These are phyloP conservation scores for Litsea cubeba DNA, from an alignment of 164 flowering plant genomes.

Conservation along the genomic window DNA sequence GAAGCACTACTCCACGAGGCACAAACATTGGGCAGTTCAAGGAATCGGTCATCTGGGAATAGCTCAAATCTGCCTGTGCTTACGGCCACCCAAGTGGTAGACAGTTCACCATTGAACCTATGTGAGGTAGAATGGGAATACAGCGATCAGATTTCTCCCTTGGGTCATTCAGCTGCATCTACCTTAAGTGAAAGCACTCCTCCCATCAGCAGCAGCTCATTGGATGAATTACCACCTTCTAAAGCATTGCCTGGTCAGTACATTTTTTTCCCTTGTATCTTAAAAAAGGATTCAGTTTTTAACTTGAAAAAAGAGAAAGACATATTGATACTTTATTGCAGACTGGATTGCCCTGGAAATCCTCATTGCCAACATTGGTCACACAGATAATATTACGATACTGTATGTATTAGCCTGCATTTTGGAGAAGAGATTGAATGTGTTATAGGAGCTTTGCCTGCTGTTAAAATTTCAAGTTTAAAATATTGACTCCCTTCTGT, in stretches of 20 bases:
- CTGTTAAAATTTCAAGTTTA: not conserved
- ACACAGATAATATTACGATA: too few species aligned
- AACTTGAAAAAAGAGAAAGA: not conserved
- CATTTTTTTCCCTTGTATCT: not conserved
- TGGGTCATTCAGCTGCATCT: constrained; percentile 58
- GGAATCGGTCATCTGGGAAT: constrained; percentile 45
- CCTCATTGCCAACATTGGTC: too few species aligned
- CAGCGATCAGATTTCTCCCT: constrained; percentile 56
- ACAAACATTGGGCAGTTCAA: constrained; percentile 30
- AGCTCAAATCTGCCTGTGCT: constrained; percentile 37
- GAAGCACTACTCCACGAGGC: constrained; percentile 63
- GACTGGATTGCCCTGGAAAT: too few species aligned
- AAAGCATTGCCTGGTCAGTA: constrained; percentile 21
- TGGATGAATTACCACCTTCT: constrained; percentile 35
- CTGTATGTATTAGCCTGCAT: not conserved
- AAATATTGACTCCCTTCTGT: not conserved
- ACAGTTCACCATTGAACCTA: constrained; percentile 28
- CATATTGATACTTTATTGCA: not conserved
- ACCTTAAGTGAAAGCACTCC: constrained; percentile 52
- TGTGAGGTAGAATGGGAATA: constrained; percentile 32
- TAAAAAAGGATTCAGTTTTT: not conserved
- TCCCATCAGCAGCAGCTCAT: constrained; percentile 43
- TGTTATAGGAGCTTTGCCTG: not conserved
- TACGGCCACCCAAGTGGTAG: constrained; percentile 34
- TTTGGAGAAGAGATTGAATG: not conserved